Evolutionary conservation across 768 basidiomycete species (phyloP).

Genomic region (Erythrobasidium yunnanense): DNA sequence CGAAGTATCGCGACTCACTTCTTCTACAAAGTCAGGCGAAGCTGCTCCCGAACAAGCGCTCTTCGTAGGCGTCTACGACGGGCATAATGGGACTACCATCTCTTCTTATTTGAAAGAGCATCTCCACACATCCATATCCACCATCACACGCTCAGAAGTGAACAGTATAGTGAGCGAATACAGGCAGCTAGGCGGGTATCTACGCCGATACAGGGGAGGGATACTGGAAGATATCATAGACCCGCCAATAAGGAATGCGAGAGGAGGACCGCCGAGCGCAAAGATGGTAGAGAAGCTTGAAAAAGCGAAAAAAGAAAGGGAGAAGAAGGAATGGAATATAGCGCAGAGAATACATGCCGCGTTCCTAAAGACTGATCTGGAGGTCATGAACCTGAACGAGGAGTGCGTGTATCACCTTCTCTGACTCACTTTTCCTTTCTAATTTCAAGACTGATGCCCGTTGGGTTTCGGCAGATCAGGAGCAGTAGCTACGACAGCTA

Average conservation of each 20-base stretch:
- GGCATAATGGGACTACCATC: conserved; percentile 32
- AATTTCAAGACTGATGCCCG: too few species aligned
- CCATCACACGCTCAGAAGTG: neutral
- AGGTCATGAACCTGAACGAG: conserved; percentile 27
- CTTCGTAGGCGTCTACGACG: conserved; percentile 31
- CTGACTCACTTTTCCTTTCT: too few species aligned
- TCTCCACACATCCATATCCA: conserved; percentile 26
- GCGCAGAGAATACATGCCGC: conserved; percentile 11
- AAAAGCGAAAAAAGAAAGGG: neutral
- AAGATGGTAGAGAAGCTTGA: conserved; percentile 21
- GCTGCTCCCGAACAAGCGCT: too few species aligned
- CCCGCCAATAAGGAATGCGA: too few species aligned
- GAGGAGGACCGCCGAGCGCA: neutral
- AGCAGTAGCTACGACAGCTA: conserved; percentile 77
- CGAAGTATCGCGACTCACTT: conserved; percentile 26
- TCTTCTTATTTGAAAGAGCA: conserved; percentile 30
- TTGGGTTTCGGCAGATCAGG: conserved; percentile 51
- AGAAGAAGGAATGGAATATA: conserved; percentile 5
- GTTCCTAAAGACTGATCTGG: conserved; percentile 31
- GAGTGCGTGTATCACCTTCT: conserved; percentile 9
- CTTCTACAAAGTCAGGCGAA: too few species aligned
- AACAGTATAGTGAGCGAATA: conserved; percentile 28
- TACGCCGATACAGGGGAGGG: conserved; percentile 35
- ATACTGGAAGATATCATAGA: conserved; percentile 8
- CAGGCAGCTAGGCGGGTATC: conserved; percentile 33